Base-by-base conservation (phyloP, 2,329 filamentous ascomycete genomes). In the Neodidymelliopsis sp. region DNA sequence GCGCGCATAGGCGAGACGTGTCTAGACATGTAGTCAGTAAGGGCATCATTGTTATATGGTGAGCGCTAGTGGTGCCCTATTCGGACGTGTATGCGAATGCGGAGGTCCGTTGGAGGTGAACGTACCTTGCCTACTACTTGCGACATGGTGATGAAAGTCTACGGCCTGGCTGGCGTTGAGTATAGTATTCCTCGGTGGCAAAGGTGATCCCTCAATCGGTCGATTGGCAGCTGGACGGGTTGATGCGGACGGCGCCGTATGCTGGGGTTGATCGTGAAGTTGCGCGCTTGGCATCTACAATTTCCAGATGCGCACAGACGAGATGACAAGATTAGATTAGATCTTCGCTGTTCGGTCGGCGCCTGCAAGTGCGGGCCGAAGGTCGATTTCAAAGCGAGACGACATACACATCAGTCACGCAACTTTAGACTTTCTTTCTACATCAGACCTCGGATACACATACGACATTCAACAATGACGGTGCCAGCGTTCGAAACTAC, bases 1-100 rank as follows among this genome's bases (percentile, higher is more conserved):
- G 67, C 95, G 88, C 34, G 92, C 92, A 82, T 97, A 99, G 78
- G 94, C 93, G 59, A 99, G 88, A 71, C 90, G 90, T 54, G 94
- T 97, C 92, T 97, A 64, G 31, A 34, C 41, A 35, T 6, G 29
- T 11, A 9, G 12, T 52, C 15, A 53, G 34, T 25, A 43, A 30
- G 31, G 16, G n/a, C 18, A 12, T 29, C 11, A 7, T 10, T 12
- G 9, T 7, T 4, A 4, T 39, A 7, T 29, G 6, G 16, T 16
- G 10, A 24, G 28, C 16, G 22, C 8, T 19, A 22, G 36, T 22
- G 34, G 30, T 16, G 6, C 28, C 35, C n/a, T n/a, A n/a, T 22
- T 27, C 52, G 34, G 19, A 15, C 6, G 11, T 38, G 18, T 27
- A 20, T 33, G 29, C 25, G 22, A 35, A 49, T 54, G 59, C 58